Evolutionary conservation across 2,329 filamentous ascomycete species (phyloP), one percentile per base, ranked within the genome.

Genomic region (Colletotrichum salicis): DNA sequence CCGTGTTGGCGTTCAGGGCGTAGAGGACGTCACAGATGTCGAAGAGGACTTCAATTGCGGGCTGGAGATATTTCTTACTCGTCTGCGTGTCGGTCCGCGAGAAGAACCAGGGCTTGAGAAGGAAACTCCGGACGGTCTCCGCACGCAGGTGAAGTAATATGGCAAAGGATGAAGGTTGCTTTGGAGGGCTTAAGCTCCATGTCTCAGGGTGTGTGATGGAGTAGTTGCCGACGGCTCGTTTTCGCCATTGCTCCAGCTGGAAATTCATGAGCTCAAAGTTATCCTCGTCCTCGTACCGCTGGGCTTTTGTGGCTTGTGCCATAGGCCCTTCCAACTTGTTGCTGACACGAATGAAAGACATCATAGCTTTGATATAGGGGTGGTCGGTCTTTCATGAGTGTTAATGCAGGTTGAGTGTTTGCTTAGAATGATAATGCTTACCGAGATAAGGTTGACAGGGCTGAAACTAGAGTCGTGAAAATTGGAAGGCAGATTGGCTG

Each of bases 201-300:
- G 41, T 48, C 41, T 48, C 41, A 0, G 54, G 37, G 0, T 57
- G 51, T 0, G 35, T 57, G 8, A 57, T 29, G 1, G 63, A 45
- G 1, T 51, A 51, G 24, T 63, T 15, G 15, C 73, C 76, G 1
- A 79, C 73, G 1, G 75, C 75, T 4, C 73, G 76, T 29, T 75
- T 78, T 1, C 75, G 64, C 77, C 77, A 78, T 33, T 51, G 63
- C 54, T 65, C 52, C 5, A 79, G 74, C 24, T 79, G 78, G 10
- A 79, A 79, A 7, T 74, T 78, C 73, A 79, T 74, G 5, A 79
- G 10, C 10, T 79, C 78, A n/a, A 77, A 77, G 0, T 74, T 73
- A 15, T 76, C 78, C 3, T 78, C 73, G 10, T 79, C 77, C 0
- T 75, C 73, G 5, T 77, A 76, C 0, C 41, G 72, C 41, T 74